phyloP scores from a whole-genome alignment of 306 rosid genomes.

The Benincasa hispida region DNA sequence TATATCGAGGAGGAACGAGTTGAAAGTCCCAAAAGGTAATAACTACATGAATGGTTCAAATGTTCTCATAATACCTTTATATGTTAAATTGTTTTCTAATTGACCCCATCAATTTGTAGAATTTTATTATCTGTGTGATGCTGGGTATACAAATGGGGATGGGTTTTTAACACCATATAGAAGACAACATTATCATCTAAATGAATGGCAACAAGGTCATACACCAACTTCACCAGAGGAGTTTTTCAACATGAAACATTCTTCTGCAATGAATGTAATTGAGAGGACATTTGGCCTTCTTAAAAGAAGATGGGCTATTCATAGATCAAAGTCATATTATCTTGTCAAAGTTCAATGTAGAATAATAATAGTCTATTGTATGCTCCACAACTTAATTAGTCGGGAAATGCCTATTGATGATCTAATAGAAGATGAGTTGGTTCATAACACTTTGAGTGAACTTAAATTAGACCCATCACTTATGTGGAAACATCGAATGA shows the following conservation, averaged over 20 bases:
- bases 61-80: too few species aligned
- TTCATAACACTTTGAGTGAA: neutral
- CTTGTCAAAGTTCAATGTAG: too few species aligned
- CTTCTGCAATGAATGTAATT: too few species aligned
- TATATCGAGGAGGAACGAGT: neutral
- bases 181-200: neutral
- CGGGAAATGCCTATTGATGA: neutral
- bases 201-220: neutral
- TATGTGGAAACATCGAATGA: neutral
- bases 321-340: too few species aligned
- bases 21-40: constrained; percentile 1
- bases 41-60: too few species aligned
- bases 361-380: too few species aligned
- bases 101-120: too few species aligned
- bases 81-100: too few species aligned
- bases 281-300: too few species aligned
- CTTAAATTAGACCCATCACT: neutral
- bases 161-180: neutral
- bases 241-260: neutral
- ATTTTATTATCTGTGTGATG: too few species aligned
- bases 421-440: neutral
- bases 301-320: too few species aligned
- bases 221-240: neutral
- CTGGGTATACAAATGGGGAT: neutral
- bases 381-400: too few species aligned